phyloP scores from a whole-genome alignment of 441 rosid genomes.

The Pelargonium cotyledonis region DNA sequence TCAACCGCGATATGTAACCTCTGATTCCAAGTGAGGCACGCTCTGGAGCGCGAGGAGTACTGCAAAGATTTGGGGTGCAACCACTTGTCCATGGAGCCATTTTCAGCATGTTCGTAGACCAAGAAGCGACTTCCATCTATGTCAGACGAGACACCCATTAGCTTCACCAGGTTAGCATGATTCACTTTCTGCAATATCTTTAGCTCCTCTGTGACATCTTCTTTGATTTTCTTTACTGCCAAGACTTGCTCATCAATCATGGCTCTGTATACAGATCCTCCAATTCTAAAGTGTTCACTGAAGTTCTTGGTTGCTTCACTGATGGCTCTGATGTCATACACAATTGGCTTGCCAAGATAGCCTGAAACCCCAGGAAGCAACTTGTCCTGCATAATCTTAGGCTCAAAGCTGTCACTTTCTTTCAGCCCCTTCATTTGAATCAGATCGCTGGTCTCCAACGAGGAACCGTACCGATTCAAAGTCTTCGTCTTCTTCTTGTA shows the following conservation, averaged over 20 bases:
- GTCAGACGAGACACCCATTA: conserved; percentile 42
- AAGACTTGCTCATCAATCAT: conserved; percentile 35
- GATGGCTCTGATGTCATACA: conserved; percentile 34
- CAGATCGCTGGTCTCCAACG: conserved; percentile 31
- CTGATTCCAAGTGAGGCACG: conserved; percentile 44
- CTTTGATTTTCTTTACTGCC: conserved; percentile 45
- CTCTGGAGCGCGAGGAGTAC: conserved; percentile 25
- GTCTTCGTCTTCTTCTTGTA: conserved; percentile 21
- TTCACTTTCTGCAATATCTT: conserved; percentile 50
- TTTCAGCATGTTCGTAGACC: conserved; percentile 60
- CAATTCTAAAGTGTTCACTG: conserved; percentile 34
- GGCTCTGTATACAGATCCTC: conserved; percentile 44
- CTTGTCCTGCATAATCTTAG: conserved; percentile 38
- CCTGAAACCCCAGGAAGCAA: conserved; percentile 45
- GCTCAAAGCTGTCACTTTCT: conserved; percentile 21
- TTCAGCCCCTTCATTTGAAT: conserved; percentile 26
- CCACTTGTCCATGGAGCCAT: conserved; percentile 52
- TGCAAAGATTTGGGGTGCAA: conserved; percentile 26
- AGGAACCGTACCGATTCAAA: conserved; percentile 24
- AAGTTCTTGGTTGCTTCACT: conserved; percentile 45
- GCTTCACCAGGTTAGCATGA: conserved; percentile 53
- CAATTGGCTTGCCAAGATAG: conserved; percentile 39
- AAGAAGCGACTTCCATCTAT: conserved; percentile 34
- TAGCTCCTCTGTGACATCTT: conserved; percentile 36
- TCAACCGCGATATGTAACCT: conserved; percentile 46